Base-by-base conservation (phyloP, 306 rosid species). In the Urtica urens region DNA sequence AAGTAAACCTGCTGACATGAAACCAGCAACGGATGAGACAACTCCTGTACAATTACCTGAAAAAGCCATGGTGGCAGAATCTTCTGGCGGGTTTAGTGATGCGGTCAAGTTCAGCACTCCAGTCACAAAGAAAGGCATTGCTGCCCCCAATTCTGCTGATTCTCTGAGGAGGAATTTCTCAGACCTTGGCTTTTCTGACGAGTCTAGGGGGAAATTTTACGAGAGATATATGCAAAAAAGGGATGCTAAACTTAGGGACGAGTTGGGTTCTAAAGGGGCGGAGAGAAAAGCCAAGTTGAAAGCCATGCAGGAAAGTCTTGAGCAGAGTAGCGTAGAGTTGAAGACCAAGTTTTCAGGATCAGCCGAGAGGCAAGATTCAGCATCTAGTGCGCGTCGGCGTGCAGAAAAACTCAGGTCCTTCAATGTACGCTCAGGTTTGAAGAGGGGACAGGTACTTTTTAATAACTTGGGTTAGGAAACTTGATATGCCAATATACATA, bases 231-330 rank as follows among this genome's bases (percentile, higher is more conserved):
- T 78, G 93, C 87, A 79, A 65, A 92, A 85, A 73, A 86, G 99
- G 74, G 81, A 92, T 55, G 88, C 96, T 58, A 92, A 86, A 65
- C 72, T 92, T 60, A 78, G 69, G 62, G 88, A 86, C 55, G 96
- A 85, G 46, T 92, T 96, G 96, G 71, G 70, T 55, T 67, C 76
- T 46, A 86, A 77, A n/a, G 65, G 93, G 69, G 79, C 73, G 51
- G 94, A 78, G 78, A 92, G 82, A 66, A 96, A 86, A 76, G 99
- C 93, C 48, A 82, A 82, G 86, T 70, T 92, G 82, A 82, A 72
- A 81, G 87, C 94, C 48, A 73, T 92, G 94, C 81, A 86, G 56
- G 96, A 82, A 59, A 92, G 76, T 71, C 94, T 92, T 56, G 96
- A 92, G 57, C 63, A 39, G 67, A 78, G 96, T 57, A 75, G 64